Conservation (phyloP, 1,139 yeast genomes). For the Hyphopichia khmerensis region DNA sequence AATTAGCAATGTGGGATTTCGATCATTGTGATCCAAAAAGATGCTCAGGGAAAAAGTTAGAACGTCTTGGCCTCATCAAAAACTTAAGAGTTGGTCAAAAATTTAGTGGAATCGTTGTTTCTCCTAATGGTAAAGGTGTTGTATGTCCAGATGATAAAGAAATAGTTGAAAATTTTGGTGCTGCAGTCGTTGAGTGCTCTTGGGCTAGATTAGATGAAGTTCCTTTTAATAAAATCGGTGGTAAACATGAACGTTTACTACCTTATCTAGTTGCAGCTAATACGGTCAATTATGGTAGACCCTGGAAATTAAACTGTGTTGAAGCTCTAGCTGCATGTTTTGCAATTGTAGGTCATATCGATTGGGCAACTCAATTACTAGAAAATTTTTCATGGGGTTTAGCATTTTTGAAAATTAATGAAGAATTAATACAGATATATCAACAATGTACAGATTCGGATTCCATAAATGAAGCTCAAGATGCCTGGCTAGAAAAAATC, state of each 20-base stretch:
- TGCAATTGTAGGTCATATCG: constrained; percentile 87
- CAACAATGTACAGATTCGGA: constrained; percentile 79
- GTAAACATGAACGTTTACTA: constrained; percentile 78
- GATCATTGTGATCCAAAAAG: constrained; percentile 98
- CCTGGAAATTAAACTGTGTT: constrained; percentile 94
- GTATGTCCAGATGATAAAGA: constrained; percentile 88
- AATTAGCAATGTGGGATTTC: constrained; percentile 91
- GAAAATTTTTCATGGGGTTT: constrained; percentile 92
- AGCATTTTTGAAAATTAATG: constrained; percentile 78
- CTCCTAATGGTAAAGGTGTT: constrained; percentile 88
- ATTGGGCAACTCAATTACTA: constrained; percentile 80
- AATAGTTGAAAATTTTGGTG: constrained; percentile 77
- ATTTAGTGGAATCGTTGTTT: constrained; percentile 84
- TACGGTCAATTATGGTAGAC: constrained; percentile 94
- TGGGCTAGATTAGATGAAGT: constrained; percentile 97
- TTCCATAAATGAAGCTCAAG: constrained; percentile 72
- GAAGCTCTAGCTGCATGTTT: constrained; percentile 98
- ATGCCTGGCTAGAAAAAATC: constrained; percentile 66
- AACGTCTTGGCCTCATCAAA: constrained; percentile 80
- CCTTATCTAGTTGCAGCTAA: constrained; percentile 96
- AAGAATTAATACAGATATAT: constrained; percentile 72
- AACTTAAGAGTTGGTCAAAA: constrained; percentile 85
- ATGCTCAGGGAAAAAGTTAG: constrained; percentile 93
- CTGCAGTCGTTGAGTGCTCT: constrained; percentile 97
- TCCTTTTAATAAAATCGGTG: constrained; percentile 93